Evolutionary conservation across 106 monocot genomes (phyloP), one percentile per base, ranked within the genome.

Genomic region (Allium sativum): DNA sequence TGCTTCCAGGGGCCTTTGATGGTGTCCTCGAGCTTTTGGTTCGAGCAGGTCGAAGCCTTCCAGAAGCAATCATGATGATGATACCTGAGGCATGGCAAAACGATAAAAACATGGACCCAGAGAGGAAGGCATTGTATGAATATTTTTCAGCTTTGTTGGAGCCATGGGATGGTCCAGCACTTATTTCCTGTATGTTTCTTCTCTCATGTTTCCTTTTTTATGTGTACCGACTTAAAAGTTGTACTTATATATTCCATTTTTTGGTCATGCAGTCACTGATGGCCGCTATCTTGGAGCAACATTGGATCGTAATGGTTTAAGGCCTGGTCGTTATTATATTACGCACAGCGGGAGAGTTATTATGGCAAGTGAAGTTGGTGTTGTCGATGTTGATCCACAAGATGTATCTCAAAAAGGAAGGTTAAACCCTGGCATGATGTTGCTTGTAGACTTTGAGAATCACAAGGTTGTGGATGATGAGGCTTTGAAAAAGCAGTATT

Each of bases 31-130:
- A 98, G 65, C 85, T 98, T 62, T 61, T 98, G 58, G 78, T 98
- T 66, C 74, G 98, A 61, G 88, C 92, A 78, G 98, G 98, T 45
- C 69, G 98, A 71, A 82, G 82, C 66, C 82, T 98, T 18, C 98
- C 98, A 52, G 98, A 98, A 83, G 98, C 88, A 59, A 72, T 98
- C 21, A 98, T 98, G 88, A 98, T 98, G 98, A 92, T 98, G 92
- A 98, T 98, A 61, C 98, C 98, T 43, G 98, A 98, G 65, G 98
- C 98, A 54, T 98, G 98, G 98, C 98, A 98, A 69, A 98, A 98
- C 74, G 92, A 98, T 65, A 68, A 67, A 44, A 98, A 98, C 69
- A 98, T 98, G 88, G 92, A 98, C 55, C 76, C 98, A 61, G 91
- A 98, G 21, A 84, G 92, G 53, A 87, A 78, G 73, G 92, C 98